These are phyloP conservation scores for Osmanthus fragrans DNA, from an alignment of 257 asterid genomes.

Conservation along the genomic window DNA sequence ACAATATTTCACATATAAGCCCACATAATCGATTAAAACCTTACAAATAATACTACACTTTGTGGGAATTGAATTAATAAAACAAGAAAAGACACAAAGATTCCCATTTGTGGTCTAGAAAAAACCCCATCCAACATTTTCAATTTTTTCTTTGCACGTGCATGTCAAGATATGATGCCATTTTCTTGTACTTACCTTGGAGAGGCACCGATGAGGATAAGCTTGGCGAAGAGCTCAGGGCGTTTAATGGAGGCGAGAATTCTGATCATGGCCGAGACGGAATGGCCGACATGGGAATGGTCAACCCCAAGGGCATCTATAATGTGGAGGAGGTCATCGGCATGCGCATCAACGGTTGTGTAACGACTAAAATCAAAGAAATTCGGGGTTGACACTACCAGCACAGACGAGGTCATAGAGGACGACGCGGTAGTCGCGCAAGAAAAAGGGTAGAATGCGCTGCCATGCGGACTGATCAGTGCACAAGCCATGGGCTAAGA, in stretches of 20 bases:
- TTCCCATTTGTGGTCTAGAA: neutral
- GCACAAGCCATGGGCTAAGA: slow-evolving; percentile 47
- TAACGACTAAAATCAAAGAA: slow-evolving; percentile 48
- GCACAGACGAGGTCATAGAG: slow-evolving; percentile 56
- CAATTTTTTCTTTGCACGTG: slow-evolving; percentile 4
- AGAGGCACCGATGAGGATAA: slow-evolving; percentile 7
- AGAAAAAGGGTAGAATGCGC: slow-evolving; percentile 40
- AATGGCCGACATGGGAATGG: slow-evolving; percentile 25
- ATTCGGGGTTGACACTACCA: slow-evolving; percentile 56
- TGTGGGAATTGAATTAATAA: slow-evolving; percentile 1
- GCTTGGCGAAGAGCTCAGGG: slow-evolving; percentile 11
- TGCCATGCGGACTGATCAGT: slow-evolving; percentile 56
- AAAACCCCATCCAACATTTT: neutral
- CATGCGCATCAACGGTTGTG: slow-evolving; percentile 44
- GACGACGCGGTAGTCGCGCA: slow-evolving; percentile 39
- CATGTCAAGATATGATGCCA: neutral
- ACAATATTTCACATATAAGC: too few relatives aligned
- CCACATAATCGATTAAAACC: too few relatives aligned
- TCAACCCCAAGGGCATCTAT: slow-evolving; percentile 35
- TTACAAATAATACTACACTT: too few relatives aligned
- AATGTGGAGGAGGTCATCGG: slow-evolving; percentile 44
- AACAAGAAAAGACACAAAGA: too few relatives aligned
- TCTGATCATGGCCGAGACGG: slow-evolving; percentile 15
- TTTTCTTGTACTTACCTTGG: neutral
- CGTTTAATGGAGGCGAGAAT: slow-evolving; percentile 14